Evolutionary conservation across 208 protist genomes (phyloP).

Genomic region (Willaertia magna): DNA sequence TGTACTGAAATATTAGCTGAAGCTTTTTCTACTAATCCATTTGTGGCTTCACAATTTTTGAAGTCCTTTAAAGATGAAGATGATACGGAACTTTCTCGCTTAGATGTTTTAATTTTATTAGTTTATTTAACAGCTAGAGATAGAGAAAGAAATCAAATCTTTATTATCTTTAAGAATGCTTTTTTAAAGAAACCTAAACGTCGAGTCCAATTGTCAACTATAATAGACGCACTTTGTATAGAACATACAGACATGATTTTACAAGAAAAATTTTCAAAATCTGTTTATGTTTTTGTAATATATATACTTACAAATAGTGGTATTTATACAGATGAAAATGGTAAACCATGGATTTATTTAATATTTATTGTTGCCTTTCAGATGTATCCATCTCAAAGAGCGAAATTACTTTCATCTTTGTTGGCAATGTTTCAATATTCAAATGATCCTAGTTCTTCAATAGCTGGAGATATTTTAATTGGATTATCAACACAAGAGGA

Average conservation of each 20-base stretch:
- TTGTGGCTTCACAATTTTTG: neutral
- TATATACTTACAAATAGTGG: neutral
- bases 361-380: neutral
- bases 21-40: neutral
- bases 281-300: neutral
- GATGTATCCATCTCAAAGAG: neutral
- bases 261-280: neutral
- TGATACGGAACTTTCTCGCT: neutral
- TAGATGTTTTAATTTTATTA: neutral
- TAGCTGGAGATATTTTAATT: neutral
- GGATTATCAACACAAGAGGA: neutral
- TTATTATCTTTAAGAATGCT: neutral
- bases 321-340: neutral
- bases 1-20: neutral
- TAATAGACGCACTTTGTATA: neutral
- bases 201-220: neutral
- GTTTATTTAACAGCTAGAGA: neutral
- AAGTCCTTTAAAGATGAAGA: neutral
- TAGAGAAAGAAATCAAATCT: neutral
- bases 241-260: neutral
- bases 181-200: neutral
- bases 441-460: neutral
- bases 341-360: neutral
- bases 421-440: neutral
- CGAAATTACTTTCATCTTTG: neutral